A percentile compares a stretch with the other conserved stretches of the same genome.
Evolutionary conservation across 2,329 filamentous ascomycete species (phyloP).

Genomic region (Exophiala dermatitidis): DNA sequence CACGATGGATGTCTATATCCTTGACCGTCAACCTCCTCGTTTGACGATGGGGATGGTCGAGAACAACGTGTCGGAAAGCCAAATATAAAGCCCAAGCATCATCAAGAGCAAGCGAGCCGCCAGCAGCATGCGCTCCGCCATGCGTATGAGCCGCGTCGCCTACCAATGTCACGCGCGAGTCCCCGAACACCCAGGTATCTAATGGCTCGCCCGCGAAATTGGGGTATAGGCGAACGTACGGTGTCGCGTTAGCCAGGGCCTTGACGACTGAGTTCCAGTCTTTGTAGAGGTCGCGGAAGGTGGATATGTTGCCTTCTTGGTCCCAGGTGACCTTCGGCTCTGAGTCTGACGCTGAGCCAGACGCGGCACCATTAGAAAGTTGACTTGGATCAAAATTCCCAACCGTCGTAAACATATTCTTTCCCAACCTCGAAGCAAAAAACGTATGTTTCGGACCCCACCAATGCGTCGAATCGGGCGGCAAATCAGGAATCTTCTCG

Average conservation of each 20-base stretch:
- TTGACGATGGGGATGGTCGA: constrained; percentile 5
- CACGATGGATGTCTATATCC: constrained; percentile 26
- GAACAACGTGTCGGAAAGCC: constrained; percentile 35
- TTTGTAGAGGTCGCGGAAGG: constrained; percentile 35
- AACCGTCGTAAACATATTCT: constrained; percentile 40
- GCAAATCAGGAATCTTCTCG: constrained; percentile 33
- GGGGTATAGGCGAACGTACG: constrained; percentile 38
- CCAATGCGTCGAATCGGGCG: constrained; percentile 40
- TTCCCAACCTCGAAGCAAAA: constrained; percentile 40
- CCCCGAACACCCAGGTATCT: constrained; percentile 38
- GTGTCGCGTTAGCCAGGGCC: constrained; percentile 38
- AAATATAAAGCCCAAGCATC: constrained; percentile 38
- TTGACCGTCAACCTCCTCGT: neutral
- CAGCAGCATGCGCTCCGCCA: constrained; percentile 31
- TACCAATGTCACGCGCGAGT: constrained; percentile 27
- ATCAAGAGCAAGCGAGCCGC: constrained; percentile 30
- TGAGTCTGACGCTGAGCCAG: constrained; percentile 31
- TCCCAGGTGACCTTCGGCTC: constrained; percentile 34
- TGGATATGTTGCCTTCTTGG: constrained; percentile 33
- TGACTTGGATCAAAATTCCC: constrained; percentile 29
- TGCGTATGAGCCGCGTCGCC: constrained; percentile 32
- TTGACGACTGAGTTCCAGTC: constrained; percentile 40
- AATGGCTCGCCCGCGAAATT: constrained; percentile 39
- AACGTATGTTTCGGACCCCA: constrained; percentile 41
- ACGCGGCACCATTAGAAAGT: neutral